Evolutionary conservation across 2,329 filamentous ascomycete genomes (phyloP), one percentile per base, ranked within the genome.

Genomic region (Stachybotrys echinatus): DNA sequence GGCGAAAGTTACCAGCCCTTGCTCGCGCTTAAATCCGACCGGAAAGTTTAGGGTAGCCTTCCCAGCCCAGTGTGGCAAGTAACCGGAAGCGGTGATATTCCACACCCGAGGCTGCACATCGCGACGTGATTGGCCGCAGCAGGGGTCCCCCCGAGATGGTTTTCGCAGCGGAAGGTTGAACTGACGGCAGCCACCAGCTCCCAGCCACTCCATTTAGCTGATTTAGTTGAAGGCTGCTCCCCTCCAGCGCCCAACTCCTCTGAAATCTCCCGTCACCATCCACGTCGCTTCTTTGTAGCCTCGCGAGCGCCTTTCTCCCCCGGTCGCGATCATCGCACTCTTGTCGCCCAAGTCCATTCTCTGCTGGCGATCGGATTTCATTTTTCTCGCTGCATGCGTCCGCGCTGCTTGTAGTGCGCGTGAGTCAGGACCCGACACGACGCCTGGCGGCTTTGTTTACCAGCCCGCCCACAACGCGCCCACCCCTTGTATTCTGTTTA

Each of bases 141-240:
- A 37, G 31, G 31, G 31, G 31, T 37, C n/a, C n/a, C n/a, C n/a
- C n/a, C n/a, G n/a, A n/a, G 31, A 37, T 17, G 10, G 31, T 37
- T 8, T n/a, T 8, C n/a, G 6, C 17, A 18, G 38, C 38, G 17
- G 46, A n/a, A 4, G 21, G 10, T 23, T 42, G 43, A 42, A 50
- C 49, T 48, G 52, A 5, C 14, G 27, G 14, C 27, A 34, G 27
- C 50, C 43, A 45, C 50, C 31, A 46, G 38, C 50, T 60, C 66
- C 68, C 68, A 70, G 68, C 68, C 68, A 70, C 68, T 62, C 62
- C 62, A 62, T 70, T 70, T 66, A 62, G 58, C 54, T 34, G n/a
- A 59, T 55, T 63, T 52, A 34, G 27, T 45, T 47, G 23, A 40
- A 48, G 61, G 54, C 55, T 17, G 42, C 56, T 54, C 53, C 58